Evolutionary conservation across 495 filamentous ascomycete species (phyloP), one percentile per base, ranked within the genome.

Genomic region (Annulohypoxylon bovei): DNA sequence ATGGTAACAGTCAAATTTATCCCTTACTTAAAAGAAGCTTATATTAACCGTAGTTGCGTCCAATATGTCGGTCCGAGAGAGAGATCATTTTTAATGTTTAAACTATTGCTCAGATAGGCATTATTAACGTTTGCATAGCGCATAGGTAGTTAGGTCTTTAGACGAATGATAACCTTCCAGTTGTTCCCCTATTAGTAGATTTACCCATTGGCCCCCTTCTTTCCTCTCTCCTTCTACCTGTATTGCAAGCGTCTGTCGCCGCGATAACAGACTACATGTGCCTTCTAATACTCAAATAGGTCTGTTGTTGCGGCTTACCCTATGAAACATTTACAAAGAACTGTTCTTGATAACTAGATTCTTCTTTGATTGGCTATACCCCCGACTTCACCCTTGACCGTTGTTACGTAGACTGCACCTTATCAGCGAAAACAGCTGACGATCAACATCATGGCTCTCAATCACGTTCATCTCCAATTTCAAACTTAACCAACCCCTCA

Each of bases 361-460:
- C 27, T 25, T 44, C 18, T 54, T 32, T 68, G 58, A 68, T 68
- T 62, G 65, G 65, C 40, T 57, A 42, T 23, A 57, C 28, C 64
- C 22, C 18, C 1, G n/a, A 12, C 8, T 59, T 46, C 14, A 42
- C 47, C 32, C 37, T 52, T 37, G 25, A 61, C 39, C 37, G 30
- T 61, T 50, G 57, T 46, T 33, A 68, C 58, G 35, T 42, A 67
- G 23, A n/a, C 30, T n/a, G 5, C 16, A 35, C 14, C 37, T 68
- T 68, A 68, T 68, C 65, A 58, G 42, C 12, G 23, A 28, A 61
- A 53, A 70, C 62, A 60, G 28, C 67, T 27, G 33, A 33, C 61
- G 47, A 60, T 70, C 54, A 65, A 16, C 23, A 70, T 65, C 67
- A 65, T 65, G 46, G 35, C 22, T 25, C 11, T 55, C 0, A 40